Conservation (phyloP, 768 basidiomycete genomes). For the Psilocybe subaeruginosa region DNA sequence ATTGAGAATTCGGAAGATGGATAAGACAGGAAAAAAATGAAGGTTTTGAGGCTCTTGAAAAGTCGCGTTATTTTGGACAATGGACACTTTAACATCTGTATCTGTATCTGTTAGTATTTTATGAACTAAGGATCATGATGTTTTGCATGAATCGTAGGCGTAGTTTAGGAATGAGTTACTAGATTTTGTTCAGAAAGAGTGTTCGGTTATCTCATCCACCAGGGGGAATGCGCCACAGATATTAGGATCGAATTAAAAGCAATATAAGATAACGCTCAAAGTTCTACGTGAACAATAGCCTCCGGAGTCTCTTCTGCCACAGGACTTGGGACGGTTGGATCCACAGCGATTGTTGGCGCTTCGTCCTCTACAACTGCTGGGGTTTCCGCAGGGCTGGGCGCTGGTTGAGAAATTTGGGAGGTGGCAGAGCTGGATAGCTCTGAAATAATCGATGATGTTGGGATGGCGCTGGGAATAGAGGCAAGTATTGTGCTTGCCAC, state of each 20-base stretch:
- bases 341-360: not conserved
- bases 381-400: not conserved
- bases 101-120: not conserved
- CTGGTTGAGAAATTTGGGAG: not conserved
- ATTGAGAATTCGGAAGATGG: not conserved
- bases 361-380: not conserved
- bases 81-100: not conserved
- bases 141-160: not conserved
- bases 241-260: not conserved
- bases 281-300: conserved; percentile 17
- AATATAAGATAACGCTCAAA: conserved; percentile 9
- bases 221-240: not conserved
- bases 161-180: too few species aligned
- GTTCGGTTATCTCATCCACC: not conserved
- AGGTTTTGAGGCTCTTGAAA: not conserved
- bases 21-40: not conserved
- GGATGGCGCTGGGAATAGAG: not conserved
- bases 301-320: not conserved
- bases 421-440: not conserved
- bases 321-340: not conserved
- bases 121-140: not conserved
- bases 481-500: conserved; percentile 4
- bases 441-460: not conserved
- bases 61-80: not conserved
- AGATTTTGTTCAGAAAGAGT: too few species aligned